Evolutionary conservation across 1,284 basidiomycete genomes (phyloP), one percentile per base, ranked within the genome.

Genomic region (Boletus smithii): DNA sequence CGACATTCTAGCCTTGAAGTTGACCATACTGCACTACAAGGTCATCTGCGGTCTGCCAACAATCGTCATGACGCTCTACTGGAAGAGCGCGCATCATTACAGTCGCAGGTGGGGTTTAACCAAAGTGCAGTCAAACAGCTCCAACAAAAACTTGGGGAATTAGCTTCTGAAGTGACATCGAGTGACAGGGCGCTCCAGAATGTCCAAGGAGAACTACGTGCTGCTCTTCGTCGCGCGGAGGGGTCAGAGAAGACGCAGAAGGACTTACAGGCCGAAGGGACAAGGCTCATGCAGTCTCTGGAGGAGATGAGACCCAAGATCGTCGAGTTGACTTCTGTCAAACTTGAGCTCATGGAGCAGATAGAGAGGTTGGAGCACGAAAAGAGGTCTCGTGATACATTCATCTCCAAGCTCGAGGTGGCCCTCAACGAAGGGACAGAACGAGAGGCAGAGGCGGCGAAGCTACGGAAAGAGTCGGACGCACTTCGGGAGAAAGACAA

Each of bases 301-400:
- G 82, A 89, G 52, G 87, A 91, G 67, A 85, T 90, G 81, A 77
- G 85, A n/a, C 80, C 86, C 23, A 90, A 89, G 71, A 81, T 88
- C 53, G 81, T 89, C 11, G 84, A 90, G 63, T 72, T 91, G 42
- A 88, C 84, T 1, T 77, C 81, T 42, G 74, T 70, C 46, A 88
- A 86, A 61, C 66, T 85, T 11, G 77, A 85, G 49, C 72, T 89
- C 16, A 73, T 74, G 42, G 86, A 89, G 52, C 77, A 77, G 53
- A 69, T 81, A 36, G 79, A 79, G 46, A 63, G 67, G 45, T 66
- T 88, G 45, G 74, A 83, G 51, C 71, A 73, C 44, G 70, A 74
- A 10, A 57, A 88, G 48, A 70, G 70, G 31, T 75, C 70, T 50
- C 75, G 81, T 20, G 84, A 87, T 51, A 61, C 65, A 7, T 69